Evolutionary conservation across 163 green algal species (phyloP).

Genomic region (Prototheca wickerhamii): DNA sequence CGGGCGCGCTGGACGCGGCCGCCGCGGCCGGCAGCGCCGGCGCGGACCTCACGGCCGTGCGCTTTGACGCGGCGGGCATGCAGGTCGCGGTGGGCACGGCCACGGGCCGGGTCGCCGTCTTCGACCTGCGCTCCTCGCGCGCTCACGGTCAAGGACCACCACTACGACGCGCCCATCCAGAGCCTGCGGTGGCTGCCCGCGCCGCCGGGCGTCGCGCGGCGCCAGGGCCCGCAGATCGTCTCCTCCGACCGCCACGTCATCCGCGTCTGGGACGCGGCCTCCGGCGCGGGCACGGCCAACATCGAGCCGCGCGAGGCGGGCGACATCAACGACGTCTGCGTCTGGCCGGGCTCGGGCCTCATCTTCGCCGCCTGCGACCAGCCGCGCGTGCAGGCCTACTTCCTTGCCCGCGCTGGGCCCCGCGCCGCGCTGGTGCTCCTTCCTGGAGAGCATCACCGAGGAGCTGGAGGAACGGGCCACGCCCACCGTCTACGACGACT

Average conservation of each 20-base stretch:
- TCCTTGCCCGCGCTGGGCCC: conserved; percentile 87
- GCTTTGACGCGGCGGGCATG: conserved; percentile 76
- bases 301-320: conserved; percentile 62
- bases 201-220: neutral
- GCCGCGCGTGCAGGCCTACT: conserved; percentile 54
- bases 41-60: conserved; percentile 70
- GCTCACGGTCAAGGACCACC: conserved; percentile 90
- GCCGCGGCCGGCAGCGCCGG: conserved; percentile 46
- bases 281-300: conserved; percentile 60
- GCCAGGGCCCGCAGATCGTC: conserved; percentile 39
- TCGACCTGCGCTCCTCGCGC: conserved; percentile 77
- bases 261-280: conserved; percentile 59
- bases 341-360: conserved; percentile 66
- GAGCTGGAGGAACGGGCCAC: conserved; percentile 84
- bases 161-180: conserved; percentile 78
- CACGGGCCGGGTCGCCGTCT: conserved; percentile 82
- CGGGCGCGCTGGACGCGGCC: conserved; percentile 60
- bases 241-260: conserved; percentile 83
- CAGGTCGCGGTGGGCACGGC: conserved; percentile 80
- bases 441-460: conserved; percentile 94
- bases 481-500: conserved; percentile 88
- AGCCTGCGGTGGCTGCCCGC: conserved; percentile 76
- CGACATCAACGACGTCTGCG: conserved; percentile 87
- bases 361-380: conserved; percentile 77
- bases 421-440: conserved; percentile 88